These are phyloP conservation scores for Sonneratia alba DNA, from an alignment of 345 rosid genomes.

Conservation along the genomic window DNA sequence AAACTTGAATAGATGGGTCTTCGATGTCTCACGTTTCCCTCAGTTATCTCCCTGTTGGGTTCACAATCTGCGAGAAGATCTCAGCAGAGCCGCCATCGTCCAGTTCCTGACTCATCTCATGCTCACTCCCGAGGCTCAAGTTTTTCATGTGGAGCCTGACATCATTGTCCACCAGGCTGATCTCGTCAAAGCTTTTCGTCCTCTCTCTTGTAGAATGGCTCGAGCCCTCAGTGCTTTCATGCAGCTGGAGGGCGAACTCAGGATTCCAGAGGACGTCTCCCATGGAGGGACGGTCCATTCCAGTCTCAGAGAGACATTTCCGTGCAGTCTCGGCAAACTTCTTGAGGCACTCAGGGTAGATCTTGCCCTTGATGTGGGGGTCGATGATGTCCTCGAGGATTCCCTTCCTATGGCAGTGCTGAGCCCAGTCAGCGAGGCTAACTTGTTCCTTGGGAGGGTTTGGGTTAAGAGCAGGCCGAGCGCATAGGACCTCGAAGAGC, in stretches of 20 bases:
- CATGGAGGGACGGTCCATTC: conserved; percentile 52
- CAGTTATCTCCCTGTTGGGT: conserved; percentile 49
- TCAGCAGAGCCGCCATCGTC: conserved; percentile 21
- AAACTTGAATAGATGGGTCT: background rate
- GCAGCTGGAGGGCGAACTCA: conserved; percentile 52
- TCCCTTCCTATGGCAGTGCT: conserved; percentile 40
- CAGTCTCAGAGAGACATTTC: conserved; percentile 46
- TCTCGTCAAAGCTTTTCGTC: conserved; percentile 17
- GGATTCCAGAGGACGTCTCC: conserved; percentile 71
- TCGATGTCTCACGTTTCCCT: background rate
- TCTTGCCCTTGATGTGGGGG: conserved; percentile 42
- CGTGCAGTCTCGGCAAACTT: conserved; percentile 49
- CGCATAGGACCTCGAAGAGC: conserved; percentile 61
- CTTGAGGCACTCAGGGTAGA: conserved; percentile 40
- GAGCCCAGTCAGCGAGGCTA: conserved; percentile 88
- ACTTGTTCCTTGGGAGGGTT: conserved; percentile 67
- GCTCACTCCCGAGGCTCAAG: conserved; percentile 24
- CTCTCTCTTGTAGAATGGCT: conserved; percentile 11
- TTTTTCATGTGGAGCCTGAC: conserved; percentile 1
- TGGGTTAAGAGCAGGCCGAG: conserved; percentile 65
- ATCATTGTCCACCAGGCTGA: conserved; percentile 1
- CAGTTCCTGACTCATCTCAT: conserved; percentile 14
- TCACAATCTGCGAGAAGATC: conserved; percentile 51
- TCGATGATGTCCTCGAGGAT: conserved; percentile 51
- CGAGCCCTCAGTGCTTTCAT: conserved; percentile 29